Conservation (phyloP, 441 rosid genomes). For the Syzygium syzygioides region DNA sequence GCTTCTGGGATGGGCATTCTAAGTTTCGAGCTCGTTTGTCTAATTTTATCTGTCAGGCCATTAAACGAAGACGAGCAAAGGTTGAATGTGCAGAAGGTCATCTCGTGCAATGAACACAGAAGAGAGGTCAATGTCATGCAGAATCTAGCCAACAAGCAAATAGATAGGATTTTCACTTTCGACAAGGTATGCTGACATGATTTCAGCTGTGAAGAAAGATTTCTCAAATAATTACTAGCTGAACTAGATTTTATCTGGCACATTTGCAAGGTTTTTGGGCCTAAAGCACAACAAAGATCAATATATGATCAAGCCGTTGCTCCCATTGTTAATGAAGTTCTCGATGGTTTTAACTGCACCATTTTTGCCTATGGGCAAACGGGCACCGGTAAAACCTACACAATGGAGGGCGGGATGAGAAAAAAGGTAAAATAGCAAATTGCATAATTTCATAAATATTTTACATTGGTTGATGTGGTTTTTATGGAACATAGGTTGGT, state of each 20-base stretch:
- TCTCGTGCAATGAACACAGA: conserved; percentile 64
- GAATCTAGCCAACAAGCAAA: conserved; percentile 70
- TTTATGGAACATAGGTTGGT: conserved; percentile 47
- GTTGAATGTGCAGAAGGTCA: conserved; percentile 44
- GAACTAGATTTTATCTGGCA: neutral
- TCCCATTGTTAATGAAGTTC: conserved; percentile 84
- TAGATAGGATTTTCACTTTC: conserved; percentile 72
- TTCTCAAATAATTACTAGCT: neutral
- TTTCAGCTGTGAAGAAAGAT: neutral
- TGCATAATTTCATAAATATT: neutral
- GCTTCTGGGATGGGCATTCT: neutral
- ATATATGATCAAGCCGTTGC: conserved; percentile 82
- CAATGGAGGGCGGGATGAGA: conserved; percentile 97
- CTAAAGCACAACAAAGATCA: conserved; percentile 87
- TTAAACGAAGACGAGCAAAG: conserved; percentile 75
- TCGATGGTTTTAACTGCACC: conserved; percentile 91
- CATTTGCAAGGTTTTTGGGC: conserved; percentile 72
- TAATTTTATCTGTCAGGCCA: conserved; percentile 35
- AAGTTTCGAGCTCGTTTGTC: neutral
- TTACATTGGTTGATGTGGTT: neutral
- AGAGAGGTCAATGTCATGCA: conserved; percentile 76
- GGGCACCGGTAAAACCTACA: conserved; percentile 79
- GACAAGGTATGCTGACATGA: conserved; percentile 47
- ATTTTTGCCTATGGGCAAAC: conserved; percentile 96
- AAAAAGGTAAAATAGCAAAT: conserved; percentile 45